Conservation (phyloP, 164 flowering plant genomes). For the Vitis rotundifolia region DNA sequence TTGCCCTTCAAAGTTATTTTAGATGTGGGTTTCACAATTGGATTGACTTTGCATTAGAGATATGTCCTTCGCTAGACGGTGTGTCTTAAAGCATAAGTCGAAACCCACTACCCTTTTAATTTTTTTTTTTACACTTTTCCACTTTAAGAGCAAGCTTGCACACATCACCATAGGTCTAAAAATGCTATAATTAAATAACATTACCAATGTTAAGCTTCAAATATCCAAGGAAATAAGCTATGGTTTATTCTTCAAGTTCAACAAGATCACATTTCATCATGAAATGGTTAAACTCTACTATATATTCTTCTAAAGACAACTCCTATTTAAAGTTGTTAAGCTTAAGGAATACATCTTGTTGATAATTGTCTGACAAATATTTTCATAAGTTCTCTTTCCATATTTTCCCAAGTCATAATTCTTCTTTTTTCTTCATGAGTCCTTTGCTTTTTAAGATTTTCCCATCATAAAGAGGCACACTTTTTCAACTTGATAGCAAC, state of each 20-base stretch:
- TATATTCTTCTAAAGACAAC: constrained; percentile 12
- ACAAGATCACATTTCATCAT: constrained; percentile 8
- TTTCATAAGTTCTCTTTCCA: neutral
- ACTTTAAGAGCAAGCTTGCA: too few relatives aligned
- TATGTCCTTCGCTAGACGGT: too few relatives aligned
- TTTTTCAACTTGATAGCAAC: constrained; percentile 4
- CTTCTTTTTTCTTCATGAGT: neutral
- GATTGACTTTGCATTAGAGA: neutral
- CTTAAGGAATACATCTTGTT: constrained; percentile 10
- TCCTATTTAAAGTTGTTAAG: constrained; percentile 14
- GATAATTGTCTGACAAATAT: constrained; percentile 9
- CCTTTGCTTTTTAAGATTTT: constrained; percentile 9
- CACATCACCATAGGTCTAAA: too few relatives aligned
- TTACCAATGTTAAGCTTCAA: too few relatives aligned
- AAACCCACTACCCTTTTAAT: too few relatives aligned
- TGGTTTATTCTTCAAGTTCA: constrained; percentile 15
- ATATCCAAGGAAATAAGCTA: constrained; percentile 11
- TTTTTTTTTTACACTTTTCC: too few relatives aligned
- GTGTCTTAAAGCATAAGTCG: too few relatives aligned
- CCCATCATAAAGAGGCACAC: too few relatives aligned
- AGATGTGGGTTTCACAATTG: neutral
- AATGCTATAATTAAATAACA: too few relatives aligned
- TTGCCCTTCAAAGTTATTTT: too few relatives aligned
- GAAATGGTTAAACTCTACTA: constrained; percentile 9
- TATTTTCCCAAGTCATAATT: constrained; percentile 15